Conservation (phyloP, 805 yeast species). For the Candida dajiaensis region DNA sequence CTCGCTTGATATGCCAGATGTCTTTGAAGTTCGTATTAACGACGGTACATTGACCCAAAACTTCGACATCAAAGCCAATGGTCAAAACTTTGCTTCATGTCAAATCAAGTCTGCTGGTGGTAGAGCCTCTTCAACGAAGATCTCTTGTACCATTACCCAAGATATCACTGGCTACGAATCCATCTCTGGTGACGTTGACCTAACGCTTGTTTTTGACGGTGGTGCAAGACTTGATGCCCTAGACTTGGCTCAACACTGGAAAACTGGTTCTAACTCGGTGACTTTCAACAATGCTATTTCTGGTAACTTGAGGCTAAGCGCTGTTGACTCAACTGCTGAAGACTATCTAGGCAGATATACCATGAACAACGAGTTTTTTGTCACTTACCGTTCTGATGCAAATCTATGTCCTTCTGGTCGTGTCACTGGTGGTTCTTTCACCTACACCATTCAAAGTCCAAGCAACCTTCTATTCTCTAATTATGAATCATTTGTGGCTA, state of each 20-base stretch:
- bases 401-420: slow-evolving; percentile 2
- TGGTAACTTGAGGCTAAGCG: not conserved
- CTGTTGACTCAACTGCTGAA: not conserved
- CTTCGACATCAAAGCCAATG: slow-evolving; percentile 7
- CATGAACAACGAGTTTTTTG: slow-evolving; percentile 12
- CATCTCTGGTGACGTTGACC: slow-evolving; percentile 5
- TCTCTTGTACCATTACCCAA: slow-evolving; percentile 7
- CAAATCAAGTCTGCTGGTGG: slow-evolving; percentile 9
- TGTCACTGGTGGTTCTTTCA: slow-evolving; percentile 7
- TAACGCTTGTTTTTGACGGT: slow-evolving; percentile 10
- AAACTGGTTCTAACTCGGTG: slow-evolving; percentile 9
- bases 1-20: slow-evolving; percentile 11
- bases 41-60: slow-evolving; percentile 1
- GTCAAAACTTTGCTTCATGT: slow-evolving; percentile 10
- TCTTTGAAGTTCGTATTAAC: slow-evolving; percentile 9
- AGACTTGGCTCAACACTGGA: slow-evolving; percentile 9
- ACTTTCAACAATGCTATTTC: slow-evolving; percentile 11
- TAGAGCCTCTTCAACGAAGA: slow-evolving; percentile 1
- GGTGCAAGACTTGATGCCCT: slow-evolving; percentile 8
- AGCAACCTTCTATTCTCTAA: not conserved
- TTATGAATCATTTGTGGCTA: not conserved
- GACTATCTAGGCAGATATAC: slow-evolving; percentile 6
- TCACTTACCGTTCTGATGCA: slow-evolving; percentile 6
- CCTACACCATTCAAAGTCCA: not conserved
- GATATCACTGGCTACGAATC: slow-evolving; percentile 2